Conservation (phyloP, 2,329 filamentous ascomycete species). For the Aspergillus niger region DNA sequence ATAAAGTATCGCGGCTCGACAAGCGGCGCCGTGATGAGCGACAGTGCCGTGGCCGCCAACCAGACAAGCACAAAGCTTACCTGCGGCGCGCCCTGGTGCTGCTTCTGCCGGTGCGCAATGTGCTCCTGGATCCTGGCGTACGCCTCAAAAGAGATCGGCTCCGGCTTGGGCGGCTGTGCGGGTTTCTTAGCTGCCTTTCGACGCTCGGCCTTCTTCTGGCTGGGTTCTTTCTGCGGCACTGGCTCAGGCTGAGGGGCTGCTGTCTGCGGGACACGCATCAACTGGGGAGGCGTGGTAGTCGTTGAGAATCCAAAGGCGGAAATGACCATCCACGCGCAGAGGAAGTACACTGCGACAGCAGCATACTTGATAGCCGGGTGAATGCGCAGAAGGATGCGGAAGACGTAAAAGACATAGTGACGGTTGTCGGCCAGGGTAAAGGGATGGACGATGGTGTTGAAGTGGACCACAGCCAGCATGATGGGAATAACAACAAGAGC, state of each 20-base stretch:
- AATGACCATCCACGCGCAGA: constrained; percentile 69
- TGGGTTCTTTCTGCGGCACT: constrained; percentile 3
- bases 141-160: constrained; percentile 30
- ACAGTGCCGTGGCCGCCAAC: constrained; percentile 72
- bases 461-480: constrained; percentile 61
- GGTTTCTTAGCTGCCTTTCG: constrained; percentile 21
- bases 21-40: constrained; percentile 82
- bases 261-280: constrained; percentile 12
- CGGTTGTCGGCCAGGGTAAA: constrained; percentile 96
- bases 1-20: constrained; percentile 98
- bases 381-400: constrained; percentile 75
- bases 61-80: constrained; percentile 61
- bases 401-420: constrained; percentile 97
- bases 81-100: constrained; percentile 33
- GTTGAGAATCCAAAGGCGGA: constrained; percentile 57
- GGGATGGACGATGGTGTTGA: constrained; percentile 92
- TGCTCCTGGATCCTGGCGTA: constrained; percentile 33
- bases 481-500: constrained; percentile 39
- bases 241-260: background rate
- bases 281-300: constrained; percentile 22
- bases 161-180: constrained; percentile 15
- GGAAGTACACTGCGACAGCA: constrained; percentile 69
- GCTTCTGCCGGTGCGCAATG: constrained; percentile 33
- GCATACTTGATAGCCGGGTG: constrained; percentile 66
- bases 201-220: constrained; percentile 24